phyloP scores from a whole-genome alignment of 2,329 filamentous ascomycete genomes.

The Berkeleyomyces rouxiae region DNA sequence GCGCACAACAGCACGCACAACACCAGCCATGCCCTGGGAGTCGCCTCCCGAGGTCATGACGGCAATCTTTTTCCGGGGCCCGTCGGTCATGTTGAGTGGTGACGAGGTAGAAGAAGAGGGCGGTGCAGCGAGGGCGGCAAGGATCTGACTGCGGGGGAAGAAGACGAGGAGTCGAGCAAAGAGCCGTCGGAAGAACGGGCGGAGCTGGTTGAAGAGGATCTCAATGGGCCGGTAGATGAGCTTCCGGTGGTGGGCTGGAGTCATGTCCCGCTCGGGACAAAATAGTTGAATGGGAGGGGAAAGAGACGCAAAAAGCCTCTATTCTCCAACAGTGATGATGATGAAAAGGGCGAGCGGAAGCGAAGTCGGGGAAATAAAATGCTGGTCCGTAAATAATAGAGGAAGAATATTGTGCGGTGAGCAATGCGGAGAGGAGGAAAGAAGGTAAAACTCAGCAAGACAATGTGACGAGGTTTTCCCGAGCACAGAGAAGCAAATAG shows the following conservation, averaged over 20 bases:
- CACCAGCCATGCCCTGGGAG: constrained; percentile 87
- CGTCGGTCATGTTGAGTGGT: constrained; percentile 24
- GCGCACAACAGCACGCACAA: constrained; percentile 76
- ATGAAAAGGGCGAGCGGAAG: neutral
- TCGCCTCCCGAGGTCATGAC: constrained; percentile 93
- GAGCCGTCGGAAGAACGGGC: constrained; percentile 16
- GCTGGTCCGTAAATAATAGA: neutral
- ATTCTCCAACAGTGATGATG: neutral
- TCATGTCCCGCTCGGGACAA: constrained; percentile 12
- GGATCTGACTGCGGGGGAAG: constrained; percentile 10
- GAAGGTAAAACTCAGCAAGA: constrained; percentile 7
- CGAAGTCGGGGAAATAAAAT: neutral
- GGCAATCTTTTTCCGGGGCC: constrained; percentile 51
- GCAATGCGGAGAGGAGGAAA: neutral
- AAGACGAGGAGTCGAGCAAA: constrained; percentile 11
- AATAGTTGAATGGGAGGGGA: neutral
- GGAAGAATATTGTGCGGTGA: neutral
- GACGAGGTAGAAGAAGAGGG: constrained; percentile 12
- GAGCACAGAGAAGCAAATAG: neutral
- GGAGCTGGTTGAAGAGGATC: constrained; percentile 18
- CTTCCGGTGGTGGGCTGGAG: constrained; percentile 11
- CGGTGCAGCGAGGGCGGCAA: constrained; percentile 9
- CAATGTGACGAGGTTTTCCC: constrained; percentile 1
- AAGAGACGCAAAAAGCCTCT: neutral
- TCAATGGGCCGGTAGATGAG: constrained; percentile 20